These are phyloP conservation scores for Oryza meyeriana DNA, from an alignment of 176 grass and related monocot genomes.

Conservation along the genomic window DNA sequence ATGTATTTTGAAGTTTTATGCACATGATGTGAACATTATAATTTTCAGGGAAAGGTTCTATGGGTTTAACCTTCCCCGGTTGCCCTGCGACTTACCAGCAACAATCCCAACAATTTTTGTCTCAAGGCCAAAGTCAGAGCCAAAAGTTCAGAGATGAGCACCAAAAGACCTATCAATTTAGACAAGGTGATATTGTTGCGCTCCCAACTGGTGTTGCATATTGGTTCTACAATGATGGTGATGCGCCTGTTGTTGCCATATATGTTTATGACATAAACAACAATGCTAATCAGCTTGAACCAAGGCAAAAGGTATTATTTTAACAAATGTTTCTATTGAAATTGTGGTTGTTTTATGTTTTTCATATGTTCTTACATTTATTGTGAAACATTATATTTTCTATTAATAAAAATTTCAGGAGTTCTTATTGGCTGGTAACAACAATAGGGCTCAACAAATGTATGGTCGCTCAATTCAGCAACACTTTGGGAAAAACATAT, in stretches of 20 bases:
- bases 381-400: neutral
- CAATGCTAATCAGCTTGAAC: neutral
- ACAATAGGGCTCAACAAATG: neutral
- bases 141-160: neutral
- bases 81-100: neutral
- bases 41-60: neutral
- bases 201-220: neutral
- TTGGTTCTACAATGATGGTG: constrained; percentile 7
- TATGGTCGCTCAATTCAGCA: neutral
- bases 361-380: neutral
- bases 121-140: neutral
- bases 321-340: neutral
- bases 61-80: neutral
- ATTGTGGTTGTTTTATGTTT: neutral
- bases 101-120: neutral
- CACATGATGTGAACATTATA: neutral
- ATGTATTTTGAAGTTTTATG: neutral
- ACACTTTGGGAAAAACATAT: neutral
- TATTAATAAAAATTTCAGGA: neutral
- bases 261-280: constrained; percentile 9
- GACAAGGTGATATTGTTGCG: neutral
- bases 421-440: neutral
- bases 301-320: neutral
- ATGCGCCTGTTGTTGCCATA: neutral
- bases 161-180: neutral